Percentiles rank a stretch among this genome's conserved stretches.
Conservation (phyloP, 768 basidiomycete genomes). For the Hortiboletus flavorubellus region DNA sequence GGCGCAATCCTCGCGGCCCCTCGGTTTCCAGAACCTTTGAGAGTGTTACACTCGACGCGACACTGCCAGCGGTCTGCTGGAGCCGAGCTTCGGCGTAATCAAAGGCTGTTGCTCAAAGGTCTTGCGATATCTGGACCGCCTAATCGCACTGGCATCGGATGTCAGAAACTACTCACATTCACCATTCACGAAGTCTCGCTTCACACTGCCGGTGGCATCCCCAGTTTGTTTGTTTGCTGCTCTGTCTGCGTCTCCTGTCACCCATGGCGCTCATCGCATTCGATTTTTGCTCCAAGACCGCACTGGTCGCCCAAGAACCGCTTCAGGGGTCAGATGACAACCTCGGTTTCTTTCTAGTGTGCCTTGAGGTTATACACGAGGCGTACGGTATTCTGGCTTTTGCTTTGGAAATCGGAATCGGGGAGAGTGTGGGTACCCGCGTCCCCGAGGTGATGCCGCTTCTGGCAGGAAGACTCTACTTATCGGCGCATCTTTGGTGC, state of each 20-base stretch:
- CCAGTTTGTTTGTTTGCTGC: conserved; percentile 14
- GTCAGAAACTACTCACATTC: conserved; percentile 33
- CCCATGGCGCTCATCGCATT: conserved; percentile 9
- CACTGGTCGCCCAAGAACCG: conserved; percentile 8
- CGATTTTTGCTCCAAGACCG: conserved; percentile 20
- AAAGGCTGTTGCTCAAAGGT: conserved; percentile 8
- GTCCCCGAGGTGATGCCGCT: conserved; percentile 31
- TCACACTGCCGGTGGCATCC: conserved; percentile 26
- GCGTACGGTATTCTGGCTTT: conserved; percentile 10
- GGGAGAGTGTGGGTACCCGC: conserved; percentile 21
- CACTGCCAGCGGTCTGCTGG: conserved; percentile 35
- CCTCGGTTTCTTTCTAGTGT: conserved; percentile 10
- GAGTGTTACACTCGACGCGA: conserved; percentile 37
- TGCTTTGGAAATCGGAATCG: conserved; percentile 8
- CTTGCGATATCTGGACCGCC: conserved; percentile 5
- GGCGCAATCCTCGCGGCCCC: conserved; percentile 35
- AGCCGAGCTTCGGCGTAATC: conserved; percentile 16
- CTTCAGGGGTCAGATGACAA: conserved; percentile 9
- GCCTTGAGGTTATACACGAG: conserved; percentile 16
- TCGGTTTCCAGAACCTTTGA: conserved; percentile 43
- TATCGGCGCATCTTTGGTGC: conserved; percentile 11
- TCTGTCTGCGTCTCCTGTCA: not conserved
- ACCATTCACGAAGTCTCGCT: conserved; percentile 33
- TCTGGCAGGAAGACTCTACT: conserved; percentile 21
- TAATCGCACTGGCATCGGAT: conserved; percentile 7